phyloP scores from a whole-genome alignment of 331 rosid genomes.

The Pyracantha coccinea region DNA sequence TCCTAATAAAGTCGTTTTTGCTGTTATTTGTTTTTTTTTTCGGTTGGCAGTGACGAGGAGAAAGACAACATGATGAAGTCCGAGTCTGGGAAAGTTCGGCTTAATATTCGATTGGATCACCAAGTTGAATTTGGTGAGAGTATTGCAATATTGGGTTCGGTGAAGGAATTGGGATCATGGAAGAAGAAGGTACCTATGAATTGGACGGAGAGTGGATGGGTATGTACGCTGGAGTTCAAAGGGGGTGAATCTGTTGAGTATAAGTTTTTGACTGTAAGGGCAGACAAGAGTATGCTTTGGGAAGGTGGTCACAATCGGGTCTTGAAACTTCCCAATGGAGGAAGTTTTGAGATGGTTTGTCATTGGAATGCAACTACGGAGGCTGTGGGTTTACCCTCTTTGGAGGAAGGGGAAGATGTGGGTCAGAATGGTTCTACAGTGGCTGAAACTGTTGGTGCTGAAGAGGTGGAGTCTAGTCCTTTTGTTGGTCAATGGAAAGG shows the following conservation, averaged over 20 bases:
- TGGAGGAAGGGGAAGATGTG: slow-evolving; percentile 16
- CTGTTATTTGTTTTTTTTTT: neutral
- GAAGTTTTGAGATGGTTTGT: slow-evolving; percentile 46
- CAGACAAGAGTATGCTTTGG: slow-evolving; percentile 43
- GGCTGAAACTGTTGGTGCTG: slow-evolving; percentile 10
- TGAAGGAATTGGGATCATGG: slow-evolving; percentile 78
- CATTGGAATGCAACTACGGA: slow-evolving; percentile 53
- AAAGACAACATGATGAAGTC: slow-evolving; percentile 14
- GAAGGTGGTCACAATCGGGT: slow-evolving; percentile 69
- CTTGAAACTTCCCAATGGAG: slow-evolving; percentile 45
- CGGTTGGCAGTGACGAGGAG: slow-evolving; percentile 37
- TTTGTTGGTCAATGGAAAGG: slow-evolving; percentile 98
- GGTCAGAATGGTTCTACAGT: slow-evolving; percentile 18
- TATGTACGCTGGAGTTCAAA: slow-evolving; percentile 41
- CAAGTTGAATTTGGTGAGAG: slow-evolving; percentile 84
- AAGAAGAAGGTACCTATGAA: slow-evolving; percentile 44
- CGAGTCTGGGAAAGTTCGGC: slow-evolving; percentile 34
- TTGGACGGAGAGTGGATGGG: slow-evolving; percentile 85
- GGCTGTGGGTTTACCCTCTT: slow-evolving; percentile 34
- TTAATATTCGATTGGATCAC: slow-evolving; percentile 54
- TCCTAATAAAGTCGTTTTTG: neutral
- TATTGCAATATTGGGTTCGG: slow-evolving; percentile 66
- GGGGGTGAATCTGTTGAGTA: slow-evolving; percentile 41
- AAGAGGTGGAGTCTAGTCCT: slow-evolving; percentile 51
- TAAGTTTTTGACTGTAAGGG: slow-evolving; percentile 44